These are phyloP conservation scores for Cladobotryum protrusum DNA, from an alignment of 2,329 filamentous ascomycete species.

Conservation along the genomic window DNA sequence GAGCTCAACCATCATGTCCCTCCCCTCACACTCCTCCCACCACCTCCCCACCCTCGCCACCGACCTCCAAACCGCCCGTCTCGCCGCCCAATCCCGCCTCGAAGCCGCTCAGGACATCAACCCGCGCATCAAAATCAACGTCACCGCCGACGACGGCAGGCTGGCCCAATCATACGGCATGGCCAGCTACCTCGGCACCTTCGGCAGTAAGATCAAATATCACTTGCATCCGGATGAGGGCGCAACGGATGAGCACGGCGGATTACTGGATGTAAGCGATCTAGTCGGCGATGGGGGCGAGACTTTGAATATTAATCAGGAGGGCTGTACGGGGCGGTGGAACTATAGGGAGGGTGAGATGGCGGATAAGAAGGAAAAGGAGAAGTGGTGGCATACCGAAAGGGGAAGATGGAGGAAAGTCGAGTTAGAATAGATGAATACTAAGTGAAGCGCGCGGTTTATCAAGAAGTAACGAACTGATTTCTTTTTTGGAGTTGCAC, in stretches of 20 bases:
- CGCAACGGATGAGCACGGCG: constrained; percentile 49
- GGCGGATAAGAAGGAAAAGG: constrained; percentile 42
- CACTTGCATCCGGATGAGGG: constrained; percentile 52
- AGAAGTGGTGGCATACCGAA: constrained; percentile 47
- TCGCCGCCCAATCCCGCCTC: constrained; percentile 60
- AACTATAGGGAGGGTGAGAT: constrained; percentile 32
- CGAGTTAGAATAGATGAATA: constrained; percentile 13
- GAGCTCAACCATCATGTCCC: constrained; percentile 30
- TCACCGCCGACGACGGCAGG: constrained; percentile 47
- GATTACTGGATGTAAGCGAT: constrained; percentile 47
- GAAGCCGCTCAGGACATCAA: constrained; percentile 45
- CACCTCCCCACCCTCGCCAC: constrained; percentile 28
- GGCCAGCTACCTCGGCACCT: constrained; percentile 55
- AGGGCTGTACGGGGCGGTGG: constrained; percentile 43
- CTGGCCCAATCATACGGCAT: constrained; percentile 49
- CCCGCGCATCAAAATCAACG: constrained; percentile 53
- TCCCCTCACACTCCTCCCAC: constrained; percentile 21
- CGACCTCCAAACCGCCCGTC: constrained; percentile 46
- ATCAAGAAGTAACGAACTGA: not conserved
- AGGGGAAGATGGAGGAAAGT: constrained; percentile 37
- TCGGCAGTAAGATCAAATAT: constrained; percentile 56
- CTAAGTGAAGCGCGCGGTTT: not conserved
- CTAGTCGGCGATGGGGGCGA: constrained; percentile 44
- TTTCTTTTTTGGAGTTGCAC: not conserved
- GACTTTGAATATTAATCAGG: constrained; percentile 28